phyloP scores from a whole-genome alignment of 208 protist genomes.

The Lotmaria passim region DNA sequence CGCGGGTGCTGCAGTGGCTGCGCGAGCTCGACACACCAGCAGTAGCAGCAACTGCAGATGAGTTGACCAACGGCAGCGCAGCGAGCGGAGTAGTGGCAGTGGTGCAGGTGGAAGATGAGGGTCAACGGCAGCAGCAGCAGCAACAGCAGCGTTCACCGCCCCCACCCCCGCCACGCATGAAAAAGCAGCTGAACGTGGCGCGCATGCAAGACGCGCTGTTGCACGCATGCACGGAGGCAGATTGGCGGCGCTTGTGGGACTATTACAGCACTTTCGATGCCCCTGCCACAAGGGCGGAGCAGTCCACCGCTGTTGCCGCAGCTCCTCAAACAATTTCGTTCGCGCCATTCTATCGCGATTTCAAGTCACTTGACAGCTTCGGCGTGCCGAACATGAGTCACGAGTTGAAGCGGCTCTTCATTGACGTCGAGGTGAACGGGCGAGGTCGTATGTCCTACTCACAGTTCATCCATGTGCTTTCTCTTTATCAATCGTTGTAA shows the following conservation, averaged over 20 bases:
- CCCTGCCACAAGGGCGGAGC: not conserved
- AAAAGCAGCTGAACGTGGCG: conserved; percentile 37
- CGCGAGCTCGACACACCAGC: not conserved
- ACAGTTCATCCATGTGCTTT: conserved; percentile 55
- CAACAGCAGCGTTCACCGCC: not conserved
- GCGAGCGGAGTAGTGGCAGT: conserved; percentile 33
- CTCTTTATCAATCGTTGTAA: conserved; percentile 61
- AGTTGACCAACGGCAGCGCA: conserved; percentile 8
- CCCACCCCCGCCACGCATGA: conserved; percentile 36
- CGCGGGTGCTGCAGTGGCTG: conserved; percentile 21
- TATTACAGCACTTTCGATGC: conserved; percentile 45
- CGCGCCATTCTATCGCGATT: conserved; percentile 51
- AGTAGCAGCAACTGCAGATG: not conserved
- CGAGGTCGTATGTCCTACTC: conserved; percentile 56
- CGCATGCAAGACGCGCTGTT: conserved; percentile 50
- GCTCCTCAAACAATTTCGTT: conserved; percentile 31
- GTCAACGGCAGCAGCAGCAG: not conserved
- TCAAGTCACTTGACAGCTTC: conserved; percentile 61
- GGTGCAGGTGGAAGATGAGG: not conserved
- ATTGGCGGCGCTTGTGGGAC: conserved; percentile 56
- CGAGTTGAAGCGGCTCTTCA: conserved; percentile 49
- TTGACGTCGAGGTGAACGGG: conserved; percentile 36
- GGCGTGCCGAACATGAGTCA: conserved; percentile 57
- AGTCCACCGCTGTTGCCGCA: conserved; percentile 1
- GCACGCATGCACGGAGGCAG: conserved; percentile 35